Percentiles rank a stretch among this genome's conserved stretches.
These are phyloP conservation scores for Crithidia bombi DNA, from an alignment of 208 protist genomes.

Conservation along the genomic window DNA sequence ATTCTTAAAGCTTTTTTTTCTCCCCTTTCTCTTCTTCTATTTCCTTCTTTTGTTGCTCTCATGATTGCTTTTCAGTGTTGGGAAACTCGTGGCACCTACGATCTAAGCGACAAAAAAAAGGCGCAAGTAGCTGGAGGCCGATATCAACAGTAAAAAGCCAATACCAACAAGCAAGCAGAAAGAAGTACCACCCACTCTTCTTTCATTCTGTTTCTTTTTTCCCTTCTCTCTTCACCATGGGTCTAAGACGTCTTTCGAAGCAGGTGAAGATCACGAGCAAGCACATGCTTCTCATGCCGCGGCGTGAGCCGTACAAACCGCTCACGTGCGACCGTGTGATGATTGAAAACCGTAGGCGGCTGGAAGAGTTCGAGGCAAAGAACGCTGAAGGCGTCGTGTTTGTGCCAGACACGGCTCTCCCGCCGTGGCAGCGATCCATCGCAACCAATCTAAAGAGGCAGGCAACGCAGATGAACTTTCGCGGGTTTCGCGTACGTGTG, in stretches of 20 bases:
- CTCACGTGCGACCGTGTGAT: slow-evolving; percentile 56
- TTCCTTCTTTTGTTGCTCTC: no score
- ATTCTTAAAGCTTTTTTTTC: no score
- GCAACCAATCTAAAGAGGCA: slow-evolving; percentile 38
- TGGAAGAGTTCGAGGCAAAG: slow-evolving; percentile 68
- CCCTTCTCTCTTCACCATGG: slow-evolving; percentile 17
- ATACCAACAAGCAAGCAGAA: no score
- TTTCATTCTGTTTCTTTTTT: neutral
- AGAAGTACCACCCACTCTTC: no score
- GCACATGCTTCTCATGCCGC: slow-evolving; percentile 35
- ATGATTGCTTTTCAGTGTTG: no score
- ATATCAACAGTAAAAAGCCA: no score
- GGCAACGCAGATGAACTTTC: slow-evolving; percentile 60
- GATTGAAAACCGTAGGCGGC: slow-evolving; percentile 57
- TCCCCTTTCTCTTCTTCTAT: no score
- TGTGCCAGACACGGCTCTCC: slow-evolving; percentile 70
- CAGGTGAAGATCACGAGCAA: slow-evolving; percentile 58
- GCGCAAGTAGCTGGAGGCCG: no score
- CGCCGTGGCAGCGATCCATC: slow-evolving; percentile 78
- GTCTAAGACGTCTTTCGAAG: slow-evolving; percentile 42
- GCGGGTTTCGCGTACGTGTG: slow-evolving; percentile 74
- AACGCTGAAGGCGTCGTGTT: slow-evolving; percentile 80
- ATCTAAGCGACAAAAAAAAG: no score
- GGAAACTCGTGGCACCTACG: no score
- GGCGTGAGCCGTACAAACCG: slow-evolving; percentile 73